Evolutionary conservation across 116 monocot species (phyloP).

Genomic region (Trichopus zeylanicus): DNA sequence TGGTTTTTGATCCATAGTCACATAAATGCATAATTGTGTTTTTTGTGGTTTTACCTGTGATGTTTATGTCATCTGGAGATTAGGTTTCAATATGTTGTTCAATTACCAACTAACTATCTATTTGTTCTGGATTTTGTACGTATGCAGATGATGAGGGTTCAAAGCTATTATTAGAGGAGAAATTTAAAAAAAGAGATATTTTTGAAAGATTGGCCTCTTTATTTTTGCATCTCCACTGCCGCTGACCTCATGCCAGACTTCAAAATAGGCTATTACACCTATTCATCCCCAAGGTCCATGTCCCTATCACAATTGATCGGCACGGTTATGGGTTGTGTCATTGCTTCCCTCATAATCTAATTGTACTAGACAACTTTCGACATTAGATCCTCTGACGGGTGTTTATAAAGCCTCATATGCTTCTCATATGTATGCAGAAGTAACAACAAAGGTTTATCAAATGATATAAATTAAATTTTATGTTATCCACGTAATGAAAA

Average conservation of each 20-base stretch:
- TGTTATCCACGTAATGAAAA: too few species aligned
- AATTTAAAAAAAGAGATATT: constrained; percentile 41
- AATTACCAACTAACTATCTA: too few species aligned
- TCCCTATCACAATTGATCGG: constrained; percentile 69
- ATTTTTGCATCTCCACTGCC: constrained; percentile 60
- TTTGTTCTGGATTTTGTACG: background rate
- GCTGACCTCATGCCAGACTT: constrained; percentile 91
- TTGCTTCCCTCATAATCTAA: constrained; percentile 79
- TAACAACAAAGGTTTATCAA: constrained; percentile 83
- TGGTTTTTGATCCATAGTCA: too few species aligned
- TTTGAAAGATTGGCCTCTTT: constrained; percentile 71
- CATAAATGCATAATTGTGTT: too few species aligned
- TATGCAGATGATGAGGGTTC: too few species aligned
- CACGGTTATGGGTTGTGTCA: constrained; percentile 61
- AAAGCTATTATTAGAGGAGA: constrained; percentile 36
- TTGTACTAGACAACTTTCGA: constrained; percentile 74
- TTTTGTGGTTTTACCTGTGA: too few species aligned
- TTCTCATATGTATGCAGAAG: constrained; percentile 68
- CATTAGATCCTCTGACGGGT: constrained; percentile 54
- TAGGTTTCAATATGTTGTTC: too few species aligned
- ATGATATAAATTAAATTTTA: too few species aligned
- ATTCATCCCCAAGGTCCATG: too few species aligned
- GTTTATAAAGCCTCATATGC: constrained; percentile 76
- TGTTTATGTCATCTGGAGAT: too few species aligned
- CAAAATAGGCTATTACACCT: constrained; percentile 71